These are phyloP conservation scores for Xylaria grammica DNA, from an alignment of 495 filamentous ascomycete genomes.

Conservation along the genomic window DNA sequence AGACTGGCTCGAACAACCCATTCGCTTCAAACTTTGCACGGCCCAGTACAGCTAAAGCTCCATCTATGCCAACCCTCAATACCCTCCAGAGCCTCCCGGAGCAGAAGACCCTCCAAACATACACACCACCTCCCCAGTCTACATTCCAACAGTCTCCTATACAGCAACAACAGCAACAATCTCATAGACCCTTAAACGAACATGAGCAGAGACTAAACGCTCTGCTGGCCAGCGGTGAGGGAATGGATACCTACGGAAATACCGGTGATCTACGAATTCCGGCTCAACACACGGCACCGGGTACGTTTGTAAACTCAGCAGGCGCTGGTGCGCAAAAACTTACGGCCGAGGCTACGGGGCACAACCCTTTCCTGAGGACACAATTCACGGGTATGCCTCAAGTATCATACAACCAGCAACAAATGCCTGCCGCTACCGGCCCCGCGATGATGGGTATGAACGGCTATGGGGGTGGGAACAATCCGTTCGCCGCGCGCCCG, in stretches of 20 bases:
- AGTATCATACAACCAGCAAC: slow-evolving; percentile 54
- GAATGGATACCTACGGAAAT: slow-evolving; percentile 97
- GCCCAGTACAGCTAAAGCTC: slow-evolving; percentile 52
- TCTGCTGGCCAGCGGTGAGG: slow-evolving; percentile 85
- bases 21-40: slow-evolving; percentile 69
- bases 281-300: slow-evolving; percentile 94
- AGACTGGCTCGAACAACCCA: slow-evolving; percentile 95
- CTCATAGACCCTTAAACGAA: slow-evolving; percentile 66
- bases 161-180: slow-evolving; percentile 41
- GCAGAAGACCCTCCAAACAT: slow-evolving; percentile 64
- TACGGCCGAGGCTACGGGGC: slow-evolving; percentile 77
- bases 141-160: slow-evolving; percentile 49
- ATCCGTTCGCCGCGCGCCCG: slow-evolving; percentile 73
- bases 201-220: slow-evolving; percentile 87
- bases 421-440: slow-evolving; percentile 79
- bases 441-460: slow-evolving; percentile 61
- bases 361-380: slow-evolving; percentile 84
- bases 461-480: slow-evolving; percentile 60
- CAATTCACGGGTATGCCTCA: slow-evolving; percentile 85
- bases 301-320: slow-evolving; percentile 95
- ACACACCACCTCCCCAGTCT: slow-evolving; percentile 45
- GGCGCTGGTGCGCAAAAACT: slow-evolving; percentile 75
- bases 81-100: slow-evolving; percentile 73
- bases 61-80: slow-evolving; percentile 56
- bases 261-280: slow-evolving; percentile 93